Evolutionary conservation across 169 alveolate species (phyloP), one percentile per base, ranked within the genome.

Genomic region (Cryptosporidium ubiquitum): DNA sequence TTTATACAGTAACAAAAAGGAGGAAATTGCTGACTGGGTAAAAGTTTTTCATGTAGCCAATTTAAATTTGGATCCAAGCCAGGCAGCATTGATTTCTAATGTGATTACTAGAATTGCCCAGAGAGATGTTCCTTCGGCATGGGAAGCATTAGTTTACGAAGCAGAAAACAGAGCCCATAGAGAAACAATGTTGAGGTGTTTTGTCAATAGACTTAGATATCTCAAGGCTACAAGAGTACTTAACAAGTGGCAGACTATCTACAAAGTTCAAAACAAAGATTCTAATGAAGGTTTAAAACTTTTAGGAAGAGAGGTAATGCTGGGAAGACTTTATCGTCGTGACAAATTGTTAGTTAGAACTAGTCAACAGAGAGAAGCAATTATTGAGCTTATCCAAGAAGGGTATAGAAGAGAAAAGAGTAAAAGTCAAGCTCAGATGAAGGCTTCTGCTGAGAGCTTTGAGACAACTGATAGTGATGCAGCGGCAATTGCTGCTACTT

Each of bases 1-100:
- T 29, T 55, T 79, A 12, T 79, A 79, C 26, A 79, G 89, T 29
- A 79, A 79, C 42, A 79, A 58, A 29, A 79, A 79, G 47, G 89
- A 79, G 37, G 89, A 79, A 61, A 79, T 79, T 79, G 89, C 89
- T 37, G 89, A 79, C 16, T 79, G 89, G 89, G 89, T 79, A 3
- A 79, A 79, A 64, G 58, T 79, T 47, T 79, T 79, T 44, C 89
- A 79, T 33, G 89, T 79, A n/a, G 89, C 89, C 35, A 79, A 79
- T 31, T 64, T 79, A 42, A 79, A 79, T 61, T 79, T 79, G 61
- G 89, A 79, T 47, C 89, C 74, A 79, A 79, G 44, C 64, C 89
- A 79, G 26, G 89, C 89, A 79, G 89, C 89, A 42, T 23, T 79
- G 2, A 79, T 79, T 60, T 79, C 89, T 31, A 79, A 79, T 61